phyloP scores from a whole-genome alignment of 495 filamentous ascomycete species.

The Patellaria atrata region DNA sequence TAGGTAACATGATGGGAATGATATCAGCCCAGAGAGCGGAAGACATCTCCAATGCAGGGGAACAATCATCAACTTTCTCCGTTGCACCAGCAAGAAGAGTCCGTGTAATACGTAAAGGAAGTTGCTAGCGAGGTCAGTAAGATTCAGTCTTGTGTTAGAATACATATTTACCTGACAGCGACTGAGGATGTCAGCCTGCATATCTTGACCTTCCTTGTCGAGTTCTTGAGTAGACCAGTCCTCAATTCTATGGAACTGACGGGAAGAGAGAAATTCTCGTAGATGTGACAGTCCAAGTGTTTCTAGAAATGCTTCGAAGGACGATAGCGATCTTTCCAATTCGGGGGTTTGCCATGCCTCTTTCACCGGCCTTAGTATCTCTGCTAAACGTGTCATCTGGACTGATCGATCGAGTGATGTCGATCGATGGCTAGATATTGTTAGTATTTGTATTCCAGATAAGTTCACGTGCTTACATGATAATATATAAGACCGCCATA shows the following conservation, averaged over 20 bases:
- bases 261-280: constrained; percentile 59
- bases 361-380: constrained; percentile 66
- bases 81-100: constrained; percentile 78
- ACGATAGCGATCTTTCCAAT: constrained; percentile 52
- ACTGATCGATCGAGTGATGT: constrained; percentile 52
- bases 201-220: constrained; percentile 59
- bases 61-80: constrained; percentile 63
- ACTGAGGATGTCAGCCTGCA: constrained; percentile 61
- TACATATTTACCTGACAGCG: constrained; percentile 46
- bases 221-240: constrained; percentile 73
- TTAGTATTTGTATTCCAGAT: not conserved
- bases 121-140: constrained; percentile 29
- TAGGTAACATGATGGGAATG: constrained; percentile 72
- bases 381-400: constrained; percentile 48
- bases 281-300: constrained; percentile 66
- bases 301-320: constrained; percentile 64
- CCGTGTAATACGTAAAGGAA: constrained; percentile 78
- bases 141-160: not conserved
- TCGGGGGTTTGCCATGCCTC: constrained; percentile 62
- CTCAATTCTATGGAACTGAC: constrained; percentile 55
- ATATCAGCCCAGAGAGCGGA: constrained; percentile 69
- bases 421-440: constrained; percentile 47
- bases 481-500: constrained; percentile 77
- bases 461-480: constrained; percentile 37
- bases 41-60: constrained; percentile 52